Evolutionary conservation across 192 early-diverging fungal species (phyloP).

Genomic region (Coemansia sp.): DNA sequence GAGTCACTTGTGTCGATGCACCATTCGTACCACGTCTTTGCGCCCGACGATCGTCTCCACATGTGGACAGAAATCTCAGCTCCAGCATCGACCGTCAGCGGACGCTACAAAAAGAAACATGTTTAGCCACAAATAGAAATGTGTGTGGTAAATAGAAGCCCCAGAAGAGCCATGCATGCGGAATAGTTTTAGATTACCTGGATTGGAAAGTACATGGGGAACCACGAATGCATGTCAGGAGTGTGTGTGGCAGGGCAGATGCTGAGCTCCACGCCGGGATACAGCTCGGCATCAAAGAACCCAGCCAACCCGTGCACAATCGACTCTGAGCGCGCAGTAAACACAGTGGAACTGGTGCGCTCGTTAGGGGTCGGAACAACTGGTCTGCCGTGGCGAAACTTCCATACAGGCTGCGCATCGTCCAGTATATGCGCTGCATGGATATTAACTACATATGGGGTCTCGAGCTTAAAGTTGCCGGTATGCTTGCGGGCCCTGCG

Average conservation of each 20-base stretch:
- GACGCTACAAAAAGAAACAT: conserved; percentile 46
- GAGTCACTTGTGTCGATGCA: conserved; percentile 37
- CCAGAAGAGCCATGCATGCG: background rate
- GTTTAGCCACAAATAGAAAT: background rate
- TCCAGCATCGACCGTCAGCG: conserved; percentile 66
- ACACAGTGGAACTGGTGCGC: conserved; percentile 59
- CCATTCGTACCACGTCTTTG: conserved; percentile 99
- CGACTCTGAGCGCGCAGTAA: conserved; percentile 57
- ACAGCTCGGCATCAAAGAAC: conserved; percentile 93
- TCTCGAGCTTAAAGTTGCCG: conserved; percentile 73
- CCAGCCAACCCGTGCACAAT: conserved; percentile 93
- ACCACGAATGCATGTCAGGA: conserved; percentile 96
- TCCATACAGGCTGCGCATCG: conserved; percentile 74
- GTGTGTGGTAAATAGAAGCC: too few relatives aligned
- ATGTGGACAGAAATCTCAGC: conserved; percentile 68
- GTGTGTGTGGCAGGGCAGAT: conserved; percentile 88
- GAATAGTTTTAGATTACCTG: conserved; percentile 44
- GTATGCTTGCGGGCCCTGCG: conserved; percentile 69
- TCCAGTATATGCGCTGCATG: conserved; percentile 69
- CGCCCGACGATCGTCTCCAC: conserved; percentile 76
- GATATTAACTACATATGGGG: conserved; percentile 98
- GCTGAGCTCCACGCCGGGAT: conserved; percentile 75
- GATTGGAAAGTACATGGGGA: conserved; percentile 95
- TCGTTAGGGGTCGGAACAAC: conserved; percentile 47
- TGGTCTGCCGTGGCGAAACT: conserved; percentile 75